A percentile compares a stretch with the other conserved stretches of the same genome.
Conservation (phyloP, 495 filamentous ascomycete species). For the Bombardia bombarda region DNA sequence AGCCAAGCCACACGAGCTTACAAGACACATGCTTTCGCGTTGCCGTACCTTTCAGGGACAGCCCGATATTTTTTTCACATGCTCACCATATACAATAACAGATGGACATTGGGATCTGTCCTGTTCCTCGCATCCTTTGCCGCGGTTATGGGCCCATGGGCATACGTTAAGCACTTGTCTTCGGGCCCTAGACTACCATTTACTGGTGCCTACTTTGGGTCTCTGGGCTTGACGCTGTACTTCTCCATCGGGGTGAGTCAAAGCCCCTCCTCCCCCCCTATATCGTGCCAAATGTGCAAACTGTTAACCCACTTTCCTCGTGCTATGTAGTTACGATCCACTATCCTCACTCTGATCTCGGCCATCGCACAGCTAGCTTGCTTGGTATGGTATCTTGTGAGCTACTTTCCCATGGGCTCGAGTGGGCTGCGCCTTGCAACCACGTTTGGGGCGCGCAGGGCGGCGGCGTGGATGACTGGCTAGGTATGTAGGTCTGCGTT, state of each 20-base stretch:
- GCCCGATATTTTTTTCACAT: too few relatives aligned
- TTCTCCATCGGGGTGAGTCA: slow-evolving; percentile 83
- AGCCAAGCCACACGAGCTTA: too few relatives aligned
- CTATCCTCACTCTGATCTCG: slow-evolving; percentile 74
- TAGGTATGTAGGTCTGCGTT: too few relatives aligned
- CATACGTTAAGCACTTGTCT: slow-evolving; percentile 75
- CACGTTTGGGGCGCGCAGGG: slow-evolving; percentile 72
- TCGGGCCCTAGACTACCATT: slow-evolving; percentile 85
- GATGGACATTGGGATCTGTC: slow-evolving; percentile 89
- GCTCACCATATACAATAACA: slow-evolving; percentile 27
- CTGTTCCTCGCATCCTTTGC: slow-evolving; percentile 92
- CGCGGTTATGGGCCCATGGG: slow-evolving; percentile 80
- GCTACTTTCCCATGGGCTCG: slow-evolving; percentile 96
- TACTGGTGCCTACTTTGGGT: slow-evolving; percentile 94
- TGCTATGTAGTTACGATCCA: slow-evolving; percentile 68
- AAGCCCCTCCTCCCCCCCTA: too few relatives aligned
- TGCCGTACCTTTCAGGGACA: too few relatives aligned
- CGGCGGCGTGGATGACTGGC: slow-evolving; percentile 82
- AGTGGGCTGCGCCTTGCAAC: slow-evolving; percentile 81
- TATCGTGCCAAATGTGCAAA: too few relatives aligned
- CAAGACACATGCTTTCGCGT: too few relatives aligned
- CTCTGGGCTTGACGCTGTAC: slow-evolving; percentile 81
- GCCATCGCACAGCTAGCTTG: slow-evolving; percentile 74
- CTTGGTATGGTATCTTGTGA: slow-evolving; percentile 89
- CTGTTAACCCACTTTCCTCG: too few relatives aligned